Conservation (phyloP, 208 protist genomes). For the Leishmania braziliensis region DNA sequence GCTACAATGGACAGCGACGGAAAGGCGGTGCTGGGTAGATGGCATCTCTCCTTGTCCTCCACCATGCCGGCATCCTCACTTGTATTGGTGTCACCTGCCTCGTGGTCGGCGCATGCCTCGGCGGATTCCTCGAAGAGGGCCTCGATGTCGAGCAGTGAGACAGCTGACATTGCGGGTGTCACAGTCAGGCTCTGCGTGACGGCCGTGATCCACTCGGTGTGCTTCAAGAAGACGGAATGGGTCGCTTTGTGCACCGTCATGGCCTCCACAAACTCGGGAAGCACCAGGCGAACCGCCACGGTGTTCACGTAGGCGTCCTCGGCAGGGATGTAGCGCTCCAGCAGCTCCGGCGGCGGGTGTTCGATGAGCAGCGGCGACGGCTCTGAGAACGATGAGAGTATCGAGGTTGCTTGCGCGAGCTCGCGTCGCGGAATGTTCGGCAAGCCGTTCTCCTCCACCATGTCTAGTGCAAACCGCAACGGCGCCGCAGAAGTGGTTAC, state of each 20-base stretch:
- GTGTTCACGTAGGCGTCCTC: slow-evolving; percentile 32
- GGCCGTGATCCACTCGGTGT: slow-evolving; percentile 39
- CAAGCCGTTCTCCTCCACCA: slow-evolving; percentile 22
- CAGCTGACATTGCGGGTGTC: slow-evolving; percentile 24
- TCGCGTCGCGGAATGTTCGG: slow-evolving; percentile 10
- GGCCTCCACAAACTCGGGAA: slow-evolving; percentile 72
- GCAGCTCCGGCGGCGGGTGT: slow-evolving; percentile 16
- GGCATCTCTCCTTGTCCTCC: neutral
- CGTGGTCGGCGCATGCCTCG: neutral
- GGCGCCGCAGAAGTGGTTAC: neutral
- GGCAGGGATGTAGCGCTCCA: slow-evolving; percentile 13
- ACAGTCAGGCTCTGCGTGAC: slow-evolving; percentile 43
- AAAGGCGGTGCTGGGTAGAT: neutral
- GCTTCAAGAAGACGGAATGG: slow-evolving; percentile 43
- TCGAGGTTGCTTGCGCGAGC: neutral
- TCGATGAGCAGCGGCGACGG: slow-evolving; percentile 9
- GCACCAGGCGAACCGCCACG: slow-evolving; percentile 33
- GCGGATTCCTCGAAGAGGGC: slow-evolving; percentile 11
- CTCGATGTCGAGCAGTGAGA: slow-evolving; percentile 16
- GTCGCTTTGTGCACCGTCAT: slow-evolving; percentile 82
- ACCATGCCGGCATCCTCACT: neutral
- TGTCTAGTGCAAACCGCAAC: slow-evolving; percentile 25
- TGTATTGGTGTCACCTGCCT: neutral
- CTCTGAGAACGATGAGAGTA: neutral
- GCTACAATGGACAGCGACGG: neutral